Base-by-base conservation (phyloP, 768 basidiomycete genomes). In the Tylopilus plumbeoviolaceoides region DNA sequence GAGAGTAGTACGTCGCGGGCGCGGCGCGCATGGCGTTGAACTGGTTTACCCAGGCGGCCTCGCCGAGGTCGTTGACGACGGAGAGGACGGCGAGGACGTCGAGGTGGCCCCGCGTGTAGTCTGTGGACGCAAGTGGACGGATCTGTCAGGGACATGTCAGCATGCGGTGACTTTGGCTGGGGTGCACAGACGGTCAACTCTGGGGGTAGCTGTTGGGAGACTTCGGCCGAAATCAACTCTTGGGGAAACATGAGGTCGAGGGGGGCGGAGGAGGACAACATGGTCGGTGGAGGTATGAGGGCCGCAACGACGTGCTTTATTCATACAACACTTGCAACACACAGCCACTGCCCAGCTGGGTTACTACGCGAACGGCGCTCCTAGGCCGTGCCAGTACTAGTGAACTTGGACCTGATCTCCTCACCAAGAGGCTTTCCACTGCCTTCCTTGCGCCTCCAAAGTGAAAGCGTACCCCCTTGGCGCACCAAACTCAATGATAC, bases 51-150 rank as follows among this genome's bases (percentile, higher is more conserved):
- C 91, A 98, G 2, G 85, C 81, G 0, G 72, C 71, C 36, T 82
- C 75, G 25, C 90, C 80, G 9, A 82, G 78, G 68, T 85, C 83
- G 5, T 86, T 81, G 18, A 83, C 82, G 45, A 81, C 74, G 11
- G 93, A 81, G 36, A 94, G 80, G 27, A 87, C 81, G 12, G 75
- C 50, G 60, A 98, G 86, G 23, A 97, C 82, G n/a, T 78, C 67
- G 58, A 98, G 83, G 69, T 98, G 93, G 4, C 86, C 85, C 31
- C 92, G 83, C 6, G 64, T 63, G 72, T 93, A 81, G 76, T 99
- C 97, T 7, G 87, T 84, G 21, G 84, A 83, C 0, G 92, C 83
- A 18, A 99, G 78, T 0, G 97, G 97, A 45, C 97, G 92, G 21
- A 98, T 82, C 95, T 97, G 48, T 23, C 11, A 14, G n/a, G 18